Evolutionary conservation across 2,329 filamentous ascomycete genomes (phyloP), one percentile per base, ranked within the genome.

Genomic region (Ascochyta rabiei): DNA sequence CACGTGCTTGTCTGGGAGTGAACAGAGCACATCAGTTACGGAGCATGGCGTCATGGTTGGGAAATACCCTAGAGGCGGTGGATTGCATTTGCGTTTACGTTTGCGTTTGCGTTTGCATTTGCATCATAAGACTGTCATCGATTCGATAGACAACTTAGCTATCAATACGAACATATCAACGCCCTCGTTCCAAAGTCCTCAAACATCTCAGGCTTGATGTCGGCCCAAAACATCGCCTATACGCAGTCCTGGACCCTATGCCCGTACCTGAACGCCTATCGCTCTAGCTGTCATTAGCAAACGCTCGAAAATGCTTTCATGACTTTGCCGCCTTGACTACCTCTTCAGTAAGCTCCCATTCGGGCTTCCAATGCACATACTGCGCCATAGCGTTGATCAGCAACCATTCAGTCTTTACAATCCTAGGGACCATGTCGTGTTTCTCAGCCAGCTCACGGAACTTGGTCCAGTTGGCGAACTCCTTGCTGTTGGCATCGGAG

Each of bases 381-480:
- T 99, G 95, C 66, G 85, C 86, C 90, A 99, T 93, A 4, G 91
- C 91, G 56, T 92, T 87, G 68, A 93, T 89, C 53, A 99, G 79
- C 66, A 99, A 75, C 95, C 95, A 99, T 71, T 99, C 93, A 2
- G 89, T 85, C 41, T 84, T 84, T 21, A 97, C 91, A 35, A 99
- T 87, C 48, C 89, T 82, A 2, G 93, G 88, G 62, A 87, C 83
- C 83, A 93, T 92, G 69, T 90, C 88, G 39, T 90, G 88, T 63
- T 87, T 88, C 59, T 82, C 79, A 2, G 90, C 93, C 84, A 96
- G 87, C 46, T 89, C 85, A 51, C 86, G 82, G 73, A 99, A 99
- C 56, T 86, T 86, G 13, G 82, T 79, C 91, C 93, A 97, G 51
- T 96, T 77, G 60, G 84, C 83, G 71, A 83, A 83, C 73, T 98